A percentile compares a stretch with the other conserved stretches of the same genome.
These are phyloP conservation scores for Geotrichum histeridarum DNA, from an alignment of 1,139 yeast species.

Conservation along the genomic window DNA sequence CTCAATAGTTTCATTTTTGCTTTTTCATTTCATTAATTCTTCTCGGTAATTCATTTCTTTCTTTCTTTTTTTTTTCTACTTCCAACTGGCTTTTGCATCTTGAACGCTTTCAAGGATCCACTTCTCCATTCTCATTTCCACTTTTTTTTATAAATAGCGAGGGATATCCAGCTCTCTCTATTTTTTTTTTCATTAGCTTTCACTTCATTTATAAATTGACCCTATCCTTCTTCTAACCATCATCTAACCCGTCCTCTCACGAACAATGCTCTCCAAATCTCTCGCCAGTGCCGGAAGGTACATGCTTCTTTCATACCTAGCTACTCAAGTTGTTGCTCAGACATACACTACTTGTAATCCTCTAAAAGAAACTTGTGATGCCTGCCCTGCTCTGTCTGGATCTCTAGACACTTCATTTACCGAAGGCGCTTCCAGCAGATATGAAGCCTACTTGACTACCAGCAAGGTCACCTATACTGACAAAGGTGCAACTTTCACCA, in stretches of 20 bases:
- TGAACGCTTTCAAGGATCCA: not conserved
- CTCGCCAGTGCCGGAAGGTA: not conserved
- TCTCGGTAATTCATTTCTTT: not conserved
- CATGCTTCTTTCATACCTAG: conserved; percentile 1
- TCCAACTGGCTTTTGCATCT: not conserved
- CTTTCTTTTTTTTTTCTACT: not conserved
- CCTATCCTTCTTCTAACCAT: not conserved
- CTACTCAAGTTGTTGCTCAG: conserved; percentile 23
- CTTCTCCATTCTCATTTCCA: not conserved
- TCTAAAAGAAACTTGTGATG: conserved; percentile 14
- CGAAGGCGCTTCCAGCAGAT: conserved; percentile 19
- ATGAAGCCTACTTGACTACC: conserved; percentile 31
- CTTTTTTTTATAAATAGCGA: not conserved
- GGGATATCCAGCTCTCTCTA: not conserved
- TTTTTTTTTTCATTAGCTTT: not conserved
- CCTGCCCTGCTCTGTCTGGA: conserved; percentile 21
- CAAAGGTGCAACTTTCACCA: conserved; percentile 58
- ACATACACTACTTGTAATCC: conserved; percentile 28
- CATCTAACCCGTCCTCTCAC: not conserved
- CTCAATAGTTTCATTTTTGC: not conserved
- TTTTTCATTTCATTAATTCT: not conserved
- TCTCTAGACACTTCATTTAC: conserved; percentile 19
- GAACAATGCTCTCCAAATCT: not conserved
- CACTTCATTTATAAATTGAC: not conserved
- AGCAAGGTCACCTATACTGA: conserved; percentile 32